A percentile compares a stretch with the other conserved stretches of the same genome.
Evolutionary conservation across 495 filamentous ascomycete species (phyloP).

Genomic region (Annulohypoxylon stygium): DNA sequence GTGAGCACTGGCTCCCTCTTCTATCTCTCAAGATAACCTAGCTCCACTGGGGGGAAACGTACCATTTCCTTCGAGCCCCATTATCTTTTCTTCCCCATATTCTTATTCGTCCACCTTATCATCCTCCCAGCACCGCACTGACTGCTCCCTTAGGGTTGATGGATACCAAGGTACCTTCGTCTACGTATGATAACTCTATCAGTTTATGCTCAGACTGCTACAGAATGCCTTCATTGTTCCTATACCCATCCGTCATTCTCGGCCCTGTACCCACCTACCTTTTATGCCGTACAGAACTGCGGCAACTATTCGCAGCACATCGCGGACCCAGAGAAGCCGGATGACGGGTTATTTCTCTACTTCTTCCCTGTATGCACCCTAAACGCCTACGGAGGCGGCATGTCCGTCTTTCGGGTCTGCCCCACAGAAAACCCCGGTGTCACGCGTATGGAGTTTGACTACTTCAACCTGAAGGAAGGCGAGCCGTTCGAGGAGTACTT

Average conservation of each 20-base stretch:
- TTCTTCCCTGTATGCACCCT: background rate
- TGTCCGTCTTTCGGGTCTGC: background rate
- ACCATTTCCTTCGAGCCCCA: too few relatives aligned
- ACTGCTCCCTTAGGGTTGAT: background rate
- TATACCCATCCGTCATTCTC: background rate
- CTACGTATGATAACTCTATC: too few relatives aligned
- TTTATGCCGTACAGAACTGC: background rate
- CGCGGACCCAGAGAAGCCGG: background rate
- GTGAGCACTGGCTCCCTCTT: background rate
- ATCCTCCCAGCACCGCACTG: background rate
- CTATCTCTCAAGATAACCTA: background rate
- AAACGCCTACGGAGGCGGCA: background rate
- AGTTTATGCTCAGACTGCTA: too few relatives aligned
- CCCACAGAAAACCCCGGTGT: background rate
- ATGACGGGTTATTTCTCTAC: background rate
- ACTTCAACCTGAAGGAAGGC: background rate
- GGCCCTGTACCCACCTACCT: background rate
- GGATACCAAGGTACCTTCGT: background rate
- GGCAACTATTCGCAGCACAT: background rate
- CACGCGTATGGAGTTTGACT: background rate
- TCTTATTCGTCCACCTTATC: background rate
- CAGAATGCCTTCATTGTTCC: background rate
- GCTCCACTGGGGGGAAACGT: too few relatives aligned
- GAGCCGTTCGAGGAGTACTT: background rate
- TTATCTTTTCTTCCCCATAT: background rate